Conservation (phyloP, 768 basidiomycete species). For the Obba rivulosa region DNA sequence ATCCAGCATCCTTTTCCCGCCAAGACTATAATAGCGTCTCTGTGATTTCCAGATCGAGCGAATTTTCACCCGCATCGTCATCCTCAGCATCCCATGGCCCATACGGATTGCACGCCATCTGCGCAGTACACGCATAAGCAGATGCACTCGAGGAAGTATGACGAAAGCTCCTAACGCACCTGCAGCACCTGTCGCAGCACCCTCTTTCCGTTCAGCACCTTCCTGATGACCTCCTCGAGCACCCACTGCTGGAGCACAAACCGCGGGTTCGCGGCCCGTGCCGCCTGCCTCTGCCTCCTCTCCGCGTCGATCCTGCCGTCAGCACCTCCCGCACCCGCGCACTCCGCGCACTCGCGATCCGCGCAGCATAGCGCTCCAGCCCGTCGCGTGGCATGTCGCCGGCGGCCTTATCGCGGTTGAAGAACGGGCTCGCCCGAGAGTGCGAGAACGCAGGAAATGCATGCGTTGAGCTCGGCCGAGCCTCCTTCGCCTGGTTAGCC, state of each 20-base stretch:
- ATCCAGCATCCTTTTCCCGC: slow-evolving; percentile 70
- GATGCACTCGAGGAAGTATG: background rate
- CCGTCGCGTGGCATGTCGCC: slow-evolving; percentile 55
- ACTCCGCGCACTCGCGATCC: slow-evolving; percentile 54
- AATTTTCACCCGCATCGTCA: slow-evolving; percentile 35
- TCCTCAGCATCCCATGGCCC: slow-evolving; percentile 83
- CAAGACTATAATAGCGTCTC: slow-evolving; percentile 77
- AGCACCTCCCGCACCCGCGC: slow-evolving; percentile 24
- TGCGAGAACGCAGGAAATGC: slow-evolving; percentile 40
- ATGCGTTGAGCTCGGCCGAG: slow-evolving; percentile 30
- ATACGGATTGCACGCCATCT: slow-evolving; percentile 89
- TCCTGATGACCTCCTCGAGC: slow-evolving; percentile 84
- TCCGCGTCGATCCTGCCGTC: slow-evolving; percentile 37
- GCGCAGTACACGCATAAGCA: slow-evolving; percentile 2
- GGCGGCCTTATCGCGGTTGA: slow-evolving; percentile 41
- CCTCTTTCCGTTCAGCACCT: slow-evolving; percentile 58
- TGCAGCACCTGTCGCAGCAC: slow-evolving; percentile 77
- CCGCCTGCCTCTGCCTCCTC: slow-evolving; percentile 43
- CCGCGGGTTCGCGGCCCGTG: slow-evolving; percentile 71
- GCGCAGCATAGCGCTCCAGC: slow-evolving; percentile 56
- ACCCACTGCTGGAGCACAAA: slow-evolving; percentile 96
- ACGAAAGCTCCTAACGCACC: slow-evolving; percentile 40
- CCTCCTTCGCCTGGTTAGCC: no score
- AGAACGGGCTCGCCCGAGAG: slow-evolving; percentile 41
- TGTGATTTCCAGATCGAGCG: slow-evolving; percentile 50